A percentile compares a stretch with the other conserved stretches of the same genome.
phyloP scores from a whole-genome alignment of 2,329 filamentous ascomycete genomes.

The Peltaster fructicola region DNA sequence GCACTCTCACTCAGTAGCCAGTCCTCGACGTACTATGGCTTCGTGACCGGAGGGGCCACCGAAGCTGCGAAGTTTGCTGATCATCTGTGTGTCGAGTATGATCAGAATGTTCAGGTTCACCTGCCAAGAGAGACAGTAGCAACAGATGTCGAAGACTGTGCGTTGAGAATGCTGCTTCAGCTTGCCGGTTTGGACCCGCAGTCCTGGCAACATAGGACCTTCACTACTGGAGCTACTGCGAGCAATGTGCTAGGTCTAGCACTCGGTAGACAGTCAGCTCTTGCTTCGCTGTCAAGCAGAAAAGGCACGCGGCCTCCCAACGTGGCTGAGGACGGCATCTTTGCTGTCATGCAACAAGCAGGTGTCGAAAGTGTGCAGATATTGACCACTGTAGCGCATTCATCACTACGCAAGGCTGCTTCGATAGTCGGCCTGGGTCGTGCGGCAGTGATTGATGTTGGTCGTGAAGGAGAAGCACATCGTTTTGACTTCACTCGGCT shows the following conservation, averaged over 20 bases:
- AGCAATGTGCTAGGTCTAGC: slow-evolving; percentile 49
- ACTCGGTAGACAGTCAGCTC: slow-evolving; percentile 51
- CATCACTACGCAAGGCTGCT: slow-evolving; percentile 68
- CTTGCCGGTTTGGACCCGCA: slow-evolving; percentile 42
- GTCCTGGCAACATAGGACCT: slow-evolving; percentile 54
- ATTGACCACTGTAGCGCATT: slow-evolving; percentile 67
- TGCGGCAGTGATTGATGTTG: slow-evolving; percentile 44
- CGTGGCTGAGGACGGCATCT: slow-evolving; percentile 53
- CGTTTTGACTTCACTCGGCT: slow-evolving; percentile 50
- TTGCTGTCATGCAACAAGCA: slow-evolving; percentile 45
- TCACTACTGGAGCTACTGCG: slow-evolving; percentile 57
- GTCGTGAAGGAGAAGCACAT: slow-evolving; percentile 40
- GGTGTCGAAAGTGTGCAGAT: slow-evolving; percentile 54
- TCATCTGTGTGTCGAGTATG: slow-evolving; percentile 60
- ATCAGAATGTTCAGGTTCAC: slow-evolving; percentile 76
- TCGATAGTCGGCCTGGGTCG: slow-evolving; percentile 66
- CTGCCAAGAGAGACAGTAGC: slow-evolving; percentile 56
- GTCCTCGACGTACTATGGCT: slow-evolving; percentile 63
- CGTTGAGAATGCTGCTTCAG: slow-evolving; percentile 50
- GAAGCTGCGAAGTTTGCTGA: slow-evolving; percentile 70
- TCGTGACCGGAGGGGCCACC: slow-evolving; percentile 68
- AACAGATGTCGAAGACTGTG: slow-evolving; percentile 58
- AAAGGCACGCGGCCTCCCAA: slow-evolving; percentile 16
- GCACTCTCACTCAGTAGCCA: slow-evolving; percentile 50
- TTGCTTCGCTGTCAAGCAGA: slow-evolving; percentile 28